These are phyloP conservation scores for Solanum peruvianum DNA, from an alignment of 257 asterid genomes.

Conservation along the genomic window DNA sequence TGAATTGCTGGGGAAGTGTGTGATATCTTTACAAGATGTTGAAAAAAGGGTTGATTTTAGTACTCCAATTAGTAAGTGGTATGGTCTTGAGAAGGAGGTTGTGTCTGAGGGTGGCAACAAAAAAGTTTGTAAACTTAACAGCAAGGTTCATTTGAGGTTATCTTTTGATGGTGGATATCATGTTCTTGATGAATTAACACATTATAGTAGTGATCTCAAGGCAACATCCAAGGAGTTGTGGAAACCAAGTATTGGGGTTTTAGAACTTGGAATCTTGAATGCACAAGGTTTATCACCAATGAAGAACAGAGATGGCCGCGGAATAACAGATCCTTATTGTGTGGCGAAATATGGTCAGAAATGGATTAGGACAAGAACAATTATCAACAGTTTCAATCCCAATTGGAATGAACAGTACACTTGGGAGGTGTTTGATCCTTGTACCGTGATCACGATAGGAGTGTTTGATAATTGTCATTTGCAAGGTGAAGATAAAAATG, in stretches of 20 bases:
- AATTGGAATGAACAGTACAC: constrained; percentile 92
- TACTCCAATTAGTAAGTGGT: constrained; percentile 60
- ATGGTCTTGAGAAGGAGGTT: constrained; percentile 53
- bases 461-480: constrained; percentile 71
- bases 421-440: constrained; percentile 88
- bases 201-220: constrained; percentile 72
- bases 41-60: constrained; percentile 63
- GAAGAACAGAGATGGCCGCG: constrained; percentile 51
- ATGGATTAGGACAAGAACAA: constrained; percentile 82
- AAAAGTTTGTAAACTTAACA: constrained; percentile 18
- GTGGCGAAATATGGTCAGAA: constrained; percentile 95
- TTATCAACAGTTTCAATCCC: constrained; percentile 48
- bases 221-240: constrained; percentile 72
- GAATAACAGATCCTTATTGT: constrained; percentile 72
- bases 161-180: constrained; percentile 89
- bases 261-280: constrained; percentile 72
- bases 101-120: constrained; percentile 35
- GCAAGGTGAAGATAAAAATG: constrained; percentile 41
- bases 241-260: constrained; percentile 76
- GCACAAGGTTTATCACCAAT: constrained; percentile 63
- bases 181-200: constrained; percentile 90
- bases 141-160: constrained; percentile 69
- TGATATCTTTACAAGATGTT: constrained; percentile 40
- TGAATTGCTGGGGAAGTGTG: constrained; percentile 52
- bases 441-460: constrained; percentile 67